A percentile compares a stretch with the other conserved stretches of the same genome.
Conservation (phyloP, 805 yeast species). For the Suhomyces kilbournensis region DNA sequence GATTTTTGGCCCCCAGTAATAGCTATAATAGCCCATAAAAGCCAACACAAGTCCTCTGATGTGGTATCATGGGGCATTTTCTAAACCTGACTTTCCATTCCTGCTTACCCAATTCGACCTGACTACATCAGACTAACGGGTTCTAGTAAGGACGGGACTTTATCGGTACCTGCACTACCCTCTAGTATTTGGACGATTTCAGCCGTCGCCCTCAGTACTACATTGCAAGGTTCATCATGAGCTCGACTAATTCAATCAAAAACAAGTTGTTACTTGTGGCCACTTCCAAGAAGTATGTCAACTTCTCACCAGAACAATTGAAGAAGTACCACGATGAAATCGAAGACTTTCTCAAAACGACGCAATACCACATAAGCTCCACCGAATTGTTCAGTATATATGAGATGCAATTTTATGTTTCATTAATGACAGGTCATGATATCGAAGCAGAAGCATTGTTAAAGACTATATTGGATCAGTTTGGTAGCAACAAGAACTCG, state of each 20-base stretch:
- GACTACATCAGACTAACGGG: neutral
- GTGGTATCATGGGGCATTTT: too few relatives aligned
- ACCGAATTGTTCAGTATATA: constrained; percentile 52
- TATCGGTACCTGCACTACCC: neutral
- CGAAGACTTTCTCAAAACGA: constrained; percentile 26
- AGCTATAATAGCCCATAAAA: too few relatives aligned
- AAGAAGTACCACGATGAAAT: constrained; percentile 40
- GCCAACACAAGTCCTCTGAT: too few relatives aligned
- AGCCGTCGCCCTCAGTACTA: neutral
- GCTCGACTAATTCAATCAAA: constrained; percentile 19
- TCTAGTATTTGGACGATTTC: neutral
- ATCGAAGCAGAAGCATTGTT: constrained; percentile 66
- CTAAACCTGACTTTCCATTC: neutral
- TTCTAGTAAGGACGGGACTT: neutral
- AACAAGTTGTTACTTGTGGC: constrained; percentile 51
- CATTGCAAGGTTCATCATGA: neutral
- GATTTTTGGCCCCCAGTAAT: neutral
- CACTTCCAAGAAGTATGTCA: constrained; percentile 48
- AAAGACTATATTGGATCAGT: constrained; percentile 64
- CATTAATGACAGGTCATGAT: constrained; percentile 60
- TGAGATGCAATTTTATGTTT: constrained; percentile 70
- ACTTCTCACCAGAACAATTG: constrained; percentile 45
- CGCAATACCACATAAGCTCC: constrained; percentile 36
- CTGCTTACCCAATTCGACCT: neutral
- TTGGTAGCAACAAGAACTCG: constrained; percentile 50